phyloP scores from a whole-genome alignment of 805 yeast genomes.

The Kazachstania psychrophila region DNA sequence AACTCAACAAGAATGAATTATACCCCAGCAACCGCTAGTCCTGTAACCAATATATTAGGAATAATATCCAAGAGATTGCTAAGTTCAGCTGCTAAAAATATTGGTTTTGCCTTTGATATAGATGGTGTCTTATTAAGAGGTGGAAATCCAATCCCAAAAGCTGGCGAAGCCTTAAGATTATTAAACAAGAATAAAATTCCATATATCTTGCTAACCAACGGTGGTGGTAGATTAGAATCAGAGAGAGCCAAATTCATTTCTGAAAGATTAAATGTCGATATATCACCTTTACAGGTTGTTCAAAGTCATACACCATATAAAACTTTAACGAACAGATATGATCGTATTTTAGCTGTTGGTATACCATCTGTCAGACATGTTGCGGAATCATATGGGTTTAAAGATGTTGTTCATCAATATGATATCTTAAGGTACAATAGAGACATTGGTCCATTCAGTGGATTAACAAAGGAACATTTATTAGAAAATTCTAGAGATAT shows the following conservation, averaged over 20 bases:
- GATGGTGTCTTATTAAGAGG: constrained; percentile 88
- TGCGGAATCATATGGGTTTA: constrained; percentile 69
- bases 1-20: too few relatives aligned
- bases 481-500: constrained; percentile 29
- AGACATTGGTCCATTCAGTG: constrained; percentile 64
- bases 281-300: constrained; percentile 58
- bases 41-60: background rate
- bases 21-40: background rate
- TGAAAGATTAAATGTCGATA: constrained; percentile 32
- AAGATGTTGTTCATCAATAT: constrained; percentile 60
- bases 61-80: constrained; percentile 14
- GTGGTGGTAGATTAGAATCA: constrained; percentile 71
- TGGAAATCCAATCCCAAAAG: constrained; percentile 52
- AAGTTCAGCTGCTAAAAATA: constrained; percentile 8
- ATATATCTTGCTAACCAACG: constrained; percentile 78
- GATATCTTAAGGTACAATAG: constrained; percentile 57
- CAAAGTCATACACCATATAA: constrained; percentile 85
- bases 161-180: constrained; percentile 48
- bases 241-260: constrained; percentile 49
- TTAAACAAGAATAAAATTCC: constrained; percentile 54
- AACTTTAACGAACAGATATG: constrained; percentile 42
- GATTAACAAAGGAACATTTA: constrained; percentile 50
- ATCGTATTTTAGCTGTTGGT: constrained; percentile 75
- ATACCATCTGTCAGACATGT: constrained; percentile 58
- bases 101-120: constrained; percentile 38